Percentiles rank a stretch among this genome's conserved stretches.
These are phyloP conservation scores for Leccinum ochraceum DNA, from an alignment of 768 basidiomycete genomes.

Conservation along the genomic window DNA sequence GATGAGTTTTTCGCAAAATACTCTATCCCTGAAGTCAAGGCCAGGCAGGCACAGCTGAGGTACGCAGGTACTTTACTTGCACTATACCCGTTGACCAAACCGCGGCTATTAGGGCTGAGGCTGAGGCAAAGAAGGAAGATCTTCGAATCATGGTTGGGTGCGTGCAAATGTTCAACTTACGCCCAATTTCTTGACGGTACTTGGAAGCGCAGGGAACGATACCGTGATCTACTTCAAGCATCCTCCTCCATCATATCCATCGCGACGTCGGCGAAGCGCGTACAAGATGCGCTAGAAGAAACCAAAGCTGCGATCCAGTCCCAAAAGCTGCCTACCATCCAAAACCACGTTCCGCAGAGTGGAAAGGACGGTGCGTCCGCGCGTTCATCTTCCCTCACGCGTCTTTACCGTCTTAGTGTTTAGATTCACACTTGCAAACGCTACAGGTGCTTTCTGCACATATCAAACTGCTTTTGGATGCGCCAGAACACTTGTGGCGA, in stretches of 20 bases:
- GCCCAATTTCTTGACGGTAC: conserved; percentile 34
- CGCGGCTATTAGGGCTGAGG: conserved; percentile 62
- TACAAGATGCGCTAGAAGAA: conserved; percentile 63
- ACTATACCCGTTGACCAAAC: conserved; percentile 3
- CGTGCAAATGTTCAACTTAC: conserved; percentile 38
- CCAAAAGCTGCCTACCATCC: conserved; percentile 45
- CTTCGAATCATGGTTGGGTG: conserved; percentile 90
- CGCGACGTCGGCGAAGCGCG: conserved; percentile 63
- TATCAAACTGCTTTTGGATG: conserved; percentile 87
- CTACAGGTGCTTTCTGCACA: conserved; percentile 83
- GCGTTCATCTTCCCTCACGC: background rate
- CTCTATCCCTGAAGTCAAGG: conserved; percentile 71
- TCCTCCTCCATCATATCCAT: conserved; percentile 84
- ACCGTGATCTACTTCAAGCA: conserved; percentile 83
- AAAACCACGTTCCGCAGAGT: conserved; percentile 39
- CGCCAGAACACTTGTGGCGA: conserved; percentile 90
- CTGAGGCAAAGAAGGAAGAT: conserved; percentile 86
- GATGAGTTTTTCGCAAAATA: conserved; percentile 75
- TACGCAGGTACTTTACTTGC: conserved; percentile 28
- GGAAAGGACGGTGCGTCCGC: conserved; percentile 45
- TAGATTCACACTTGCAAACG: conserved; percentile 67
- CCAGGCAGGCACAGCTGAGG: conserved; percentile 69
- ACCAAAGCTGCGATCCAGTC: conserved; percentile 54
- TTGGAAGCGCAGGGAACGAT: conserved; percentile 79
- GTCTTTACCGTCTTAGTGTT: background rate